These are phyloP conservation scores for Citrullus mucosospermus DNA, from an alignment of 306 rosid species.

Conservation along the genomic window DNA sequence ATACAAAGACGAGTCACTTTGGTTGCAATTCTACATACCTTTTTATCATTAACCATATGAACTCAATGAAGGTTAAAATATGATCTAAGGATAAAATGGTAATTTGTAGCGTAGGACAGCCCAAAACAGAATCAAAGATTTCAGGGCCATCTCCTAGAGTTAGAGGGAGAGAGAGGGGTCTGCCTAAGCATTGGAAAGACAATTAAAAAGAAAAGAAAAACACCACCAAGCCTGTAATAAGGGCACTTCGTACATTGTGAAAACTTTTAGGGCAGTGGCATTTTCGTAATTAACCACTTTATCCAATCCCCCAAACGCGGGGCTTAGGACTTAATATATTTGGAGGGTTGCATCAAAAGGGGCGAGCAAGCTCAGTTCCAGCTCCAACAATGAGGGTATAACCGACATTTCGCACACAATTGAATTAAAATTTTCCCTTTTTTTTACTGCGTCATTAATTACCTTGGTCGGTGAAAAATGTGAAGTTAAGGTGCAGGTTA, in stretches of 20 bases:
- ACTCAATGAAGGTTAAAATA: too few species aligned
- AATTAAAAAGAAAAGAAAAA: slow-evolving; percentile 14
- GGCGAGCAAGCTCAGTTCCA: background rate
- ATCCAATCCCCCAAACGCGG: background rate
- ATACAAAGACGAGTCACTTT: background rate
- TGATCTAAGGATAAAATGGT: background rate
- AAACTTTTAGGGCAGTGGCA: slow-evolving; percentile 18
- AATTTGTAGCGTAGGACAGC: slow-evolving; percentile 8
- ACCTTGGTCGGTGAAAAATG: slow-evolving; percentile 28
- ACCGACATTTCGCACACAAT: background rate
- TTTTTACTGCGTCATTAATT: slow-evolving; percentile 17
- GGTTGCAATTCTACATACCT: background rate
- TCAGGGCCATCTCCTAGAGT: slow-evolving; percentile 42
- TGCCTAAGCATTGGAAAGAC: slow-evolving; percentile 41
- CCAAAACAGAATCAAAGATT: slow-evolving; percentile 47
- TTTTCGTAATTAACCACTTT: background rate
- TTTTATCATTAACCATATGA: too few species aligned
- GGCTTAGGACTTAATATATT: background rate
- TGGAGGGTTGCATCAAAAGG: slow-evolving; percentile 3
- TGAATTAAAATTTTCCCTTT: slow-evolving; percentile 22
- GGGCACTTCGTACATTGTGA: slow-evolving; percentile 64
- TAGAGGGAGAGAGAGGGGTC: slow-evolving; percentile 9
- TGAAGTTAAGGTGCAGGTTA: slow-evolving; percentile 19
- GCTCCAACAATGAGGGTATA: background rate
- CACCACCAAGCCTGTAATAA: slow-evolving; percentile 6